Evolutionary conservation across 768 basidiomycete species (phyloP).

Genomic region (Obba rivulosa): DNA sequence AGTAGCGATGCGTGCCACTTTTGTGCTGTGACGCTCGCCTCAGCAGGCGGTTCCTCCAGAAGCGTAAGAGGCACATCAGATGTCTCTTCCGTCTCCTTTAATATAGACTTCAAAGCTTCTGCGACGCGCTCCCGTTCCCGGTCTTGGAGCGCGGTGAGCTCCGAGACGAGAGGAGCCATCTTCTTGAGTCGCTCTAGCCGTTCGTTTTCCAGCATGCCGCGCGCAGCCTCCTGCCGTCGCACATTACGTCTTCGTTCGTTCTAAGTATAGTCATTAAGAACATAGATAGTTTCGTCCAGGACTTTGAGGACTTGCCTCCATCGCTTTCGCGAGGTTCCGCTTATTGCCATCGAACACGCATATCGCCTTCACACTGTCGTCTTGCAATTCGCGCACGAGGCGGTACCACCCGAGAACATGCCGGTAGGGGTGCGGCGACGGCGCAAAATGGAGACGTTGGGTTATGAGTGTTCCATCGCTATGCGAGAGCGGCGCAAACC

Average conservation of each 20-base stretch:
- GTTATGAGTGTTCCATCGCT: constrained; percentile 88
- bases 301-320: constrained; percentile 46
- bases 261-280: too few relatives aligned
- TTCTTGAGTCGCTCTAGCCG: constrained; percentile 46
- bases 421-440: constrained; percentile 53
- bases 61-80: too few relatives aligned
- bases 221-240: constrained; percentile 41
- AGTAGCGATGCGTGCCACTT: too few relatives aligned
- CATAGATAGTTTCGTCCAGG: too few relatives aligned
- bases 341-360: constrained; percentile 79
- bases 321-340: constrained; percentile 60
- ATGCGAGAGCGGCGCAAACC: constrained; percentile 8
- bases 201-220: constrained; percentile 53
- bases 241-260: constrained; percentile 48
- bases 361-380: constrained; percentile 50
- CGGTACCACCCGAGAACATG: constrained; percentile 80
- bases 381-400: constrained; percentile 56
- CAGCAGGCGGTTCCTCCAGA: too few relatives aligned
- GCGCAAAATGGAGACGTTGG: constrained; percentile 73
- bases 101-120: background rate
- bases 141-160: background rate
- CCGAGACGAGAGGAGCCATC: constrained; percentile 32
- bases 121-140: background rate
- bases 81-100: background rate
- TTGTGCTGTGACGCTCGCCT: too few relatives aligned